Percentiles rank a stretch among this genome's conserved stretches.
phyloP scores from a whole-genome alignment of 192 early-diverging fungal species.

The Podila minutissima region DNA sequence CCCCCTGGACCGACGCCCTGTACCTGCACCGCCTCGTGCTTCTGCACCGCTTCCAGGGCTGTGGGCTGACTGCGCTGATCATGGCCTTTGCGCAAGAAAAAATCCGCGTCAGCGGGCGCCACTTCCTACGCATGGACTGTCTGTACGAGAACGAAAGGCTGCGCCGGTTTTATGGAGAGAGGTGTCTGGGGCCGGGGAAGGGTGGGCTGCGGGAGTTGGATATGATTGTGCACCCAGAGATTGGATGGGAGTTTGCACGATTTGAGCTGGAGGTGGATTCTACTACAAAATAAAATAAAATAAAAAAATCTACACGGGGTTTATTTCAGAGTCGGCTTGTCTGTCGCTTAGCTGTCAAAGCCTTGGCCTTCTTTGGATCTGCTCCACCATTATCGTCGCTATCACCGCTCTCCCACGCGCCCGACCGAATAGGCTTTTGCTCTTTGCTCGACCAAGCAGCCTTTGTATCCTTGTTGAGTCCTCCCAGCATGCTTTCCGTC shows the following conservation, averaged over 20 bases:
- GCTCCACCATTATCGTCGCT: no score
- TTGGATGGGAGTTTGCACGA: conserved; percentile 18
- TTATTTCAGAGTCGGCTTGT: no score
- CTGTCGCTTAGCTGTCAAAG: no score
- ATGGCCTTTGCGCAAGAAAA: conserved; percentile 18
- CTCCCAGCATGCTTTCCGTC: no score
- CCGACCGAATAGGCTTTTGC: no score
- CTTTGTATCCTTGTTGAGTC: no score
- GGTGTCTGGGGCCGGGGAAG: conserved; percentile 19
- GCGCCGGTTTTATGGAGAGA: conserved; percentile 16
- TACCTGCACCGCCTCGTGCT: conserved; percentile 36
- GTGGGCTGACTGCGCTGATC: conserved; percentile 15
- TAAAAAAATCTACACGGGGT: no score
- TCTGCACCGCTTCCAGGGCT: conserved; percentile 19
- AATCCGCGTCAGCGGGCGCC: conserved; percentile 17
- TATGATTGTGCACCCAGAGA: conserved; percentile 11
- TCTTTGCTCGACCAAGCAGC: no score
- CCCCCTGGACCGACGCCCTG: conserved; percentile 33
- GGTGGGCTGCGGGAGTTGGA: conserved; percentile 22
- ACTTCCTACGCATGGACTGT: conserved; percentile 31
- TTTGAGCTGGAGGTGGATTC: conserved; percentile 18
- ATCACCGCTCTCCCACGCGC: no score
- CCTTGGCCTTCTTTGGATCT: no score
- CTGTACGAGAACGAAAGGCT: conserved; percentile 10
- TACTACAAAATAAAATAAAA: no score